phyloP scores from a whole-genome alignment of 495 filamentous ascomycete species.

The Apiosordaria backusii region DNA sequence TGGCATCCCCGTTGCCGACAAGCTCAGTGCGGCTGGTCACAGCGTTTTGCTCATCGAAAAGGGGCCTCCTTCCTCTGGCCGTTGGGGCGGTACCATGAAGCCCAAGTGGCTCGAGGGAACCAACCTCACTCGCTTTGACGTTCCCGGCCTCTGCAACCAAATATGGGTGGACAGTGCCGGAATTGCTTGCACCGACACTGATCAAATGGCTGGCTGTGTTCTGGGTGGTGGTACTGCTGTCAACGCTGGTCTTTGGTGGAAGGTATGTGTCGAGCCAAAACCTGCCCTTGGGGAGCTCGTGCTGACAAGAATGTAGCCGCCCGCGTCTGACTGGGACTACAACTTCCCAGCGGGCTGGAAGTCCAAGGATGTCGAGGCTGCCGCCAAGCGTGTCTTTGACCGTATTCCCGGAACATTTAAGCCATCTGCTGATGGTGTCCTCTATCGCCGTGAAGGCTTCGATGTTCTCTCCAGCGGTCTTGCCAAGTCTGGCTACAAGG shows the following conservation, averaged over 20 bases:
- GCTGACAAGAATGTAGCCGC: constrained; percentile 22
- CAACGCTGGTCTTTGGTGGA: constrained; percentile 61
- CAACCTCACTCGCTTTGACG: constrained; percentile 68
- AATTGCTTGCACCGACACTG: constrained; percentile 64
- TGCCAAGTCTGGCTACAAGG: constrained; percentile 55
- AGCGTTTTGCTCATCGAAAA: constrained; percentile 63
- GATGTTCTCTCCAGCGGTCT: constrained; percentile 57
- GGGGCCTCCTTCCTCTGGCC: constrained; percentile 57
- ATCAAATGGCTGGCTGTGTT: constrained; percentile 70
- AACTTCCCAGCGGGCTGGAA: constrained; percentile 77
- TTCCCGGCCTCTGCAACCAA: constrained; percentile 69
- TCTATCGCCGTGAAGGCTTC: constrained; percentile 65
- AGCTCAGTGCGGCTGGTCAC: constrained; percentile 57
- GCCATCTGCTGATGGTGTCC: constrained; percentile 64
- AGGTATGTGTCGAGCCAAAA: constrained; percentile 25
- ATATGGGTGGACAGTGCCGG: constrained; percentile 60
- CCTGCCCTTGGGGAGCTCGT: not conserved
- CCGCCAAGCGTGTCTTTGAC: constrained; percentile 59
- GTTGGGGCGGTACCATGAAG: constrained; percentile 54
- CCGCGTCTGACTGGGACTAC: constrained; percentile 62
- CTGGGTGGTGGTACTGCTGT: constrained; percentile 71
- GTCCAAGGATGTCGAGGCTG: constrained; percentile 54
- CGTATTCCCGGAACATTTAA: constrained; percentile 66
- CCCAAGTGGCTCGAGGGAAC: constrained; percentile 62
- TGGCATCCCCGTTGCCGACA: constrained; percentile 62